Evolutionary conservation across 148 eudicot species (phyloP), one percentile per base, ranked within the genome.

Genomic region (Hydrangea macrophylla): DNA sequence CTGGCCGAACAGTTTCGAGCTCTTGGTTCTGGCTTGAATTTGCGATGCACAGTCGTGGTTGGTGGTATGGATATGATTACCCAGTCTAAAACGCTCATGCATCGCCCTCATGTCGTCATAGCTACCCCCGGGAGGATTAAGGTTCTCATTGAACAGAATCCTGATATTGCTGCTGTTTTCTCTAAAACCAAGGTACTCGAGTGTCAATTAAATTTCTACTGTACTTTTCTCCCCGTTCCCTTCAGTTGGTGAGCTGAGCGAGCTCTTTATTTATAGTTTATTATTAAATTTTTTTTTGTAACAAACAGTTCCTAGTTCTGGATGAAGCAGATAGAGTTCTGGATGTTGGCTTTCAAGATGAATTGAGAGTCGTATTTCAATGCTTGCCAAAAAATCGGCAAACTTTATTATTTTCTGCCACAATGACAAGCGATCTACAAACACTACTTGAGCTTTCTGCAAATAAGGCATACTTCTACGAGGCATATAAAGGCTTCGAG

Each of bases 291-390:
- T 11, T 68, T 36, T 36, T 65, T 67, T 73, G n/a, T n/a, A n/a
- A n/a, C n/a, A n/a, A n/a, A n/a, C 78, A 94, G 98, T 90, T 86
- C 72, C 83, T 94, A 60, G 98, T 94, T 51, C 72, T 94, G 77
- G 98, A 94, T 76, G 98, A 94, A 82, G 98, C 98, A 58, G 98
- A 94, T 72, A 85, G 98, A 81, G 92, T 94, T 73, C 70, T 94
- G 70, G 96, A 89, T 78, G 91, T 80, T 74, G 90, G 86, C 36
- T 90, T 90, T 77, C 90, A 94, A 80, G 92, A 82, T 15, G 98
- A 88, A 66, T 74, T 94, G 53, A 81, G 84, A 61, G 92, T 79
- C 60, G 79, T 94, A 17, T 86, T 94, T 64, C 77, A 81, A 72
- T 85, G 91, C 72, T 73, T 94, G 78, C 98, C 98, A 11, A 90